Percentiles rank a stretch among this genome's conserved stretches.
These are phyloP conservation scores for Paecilomyces sp. DNA, from an alignment of 2,329 filamentous ascomycete genomes.

Conservation along the genomic window DNA sequence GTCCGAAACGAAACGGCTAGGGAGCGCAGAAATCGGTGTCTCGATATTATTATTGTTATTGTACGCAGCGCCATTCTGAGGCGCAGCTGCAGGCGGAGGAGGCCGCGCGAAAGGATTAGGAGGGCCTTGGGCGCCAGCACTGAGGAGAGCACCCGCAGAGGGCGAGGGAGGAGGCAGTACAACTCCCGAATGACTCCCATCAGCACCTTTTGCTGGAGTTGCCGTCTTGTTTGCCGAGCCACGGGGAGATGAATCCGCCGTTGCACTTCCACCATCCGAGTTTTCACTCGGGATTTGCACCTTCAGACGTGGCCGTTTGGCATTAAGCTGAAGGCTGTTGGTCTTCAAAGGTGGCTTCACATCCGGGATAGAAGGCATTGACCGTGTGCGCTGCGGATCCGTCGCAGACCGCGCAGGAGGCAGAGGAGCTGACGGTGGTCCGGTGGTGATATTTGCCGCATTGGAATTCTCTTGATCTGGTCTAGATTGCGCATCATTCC, in stretches of 20 bases:
- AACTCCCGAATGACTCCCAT: conserved; percentile 59
- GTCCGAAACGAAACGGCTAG: conserved; percentile 81
- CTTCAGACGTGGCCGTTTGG: conserved; percentile 73
- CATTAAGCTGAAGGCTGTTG: conserved; percentile 63
- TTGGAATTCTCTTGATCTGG: conserved; percentile 38
- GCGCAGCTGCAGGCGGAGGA: conserved; percentile 53
- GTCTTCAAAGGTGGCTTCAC: conserved; percentile 68
- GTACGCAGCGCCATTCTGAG: conserved; percentile 37
- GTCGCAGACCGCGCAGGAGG: conserved; percentile 44
- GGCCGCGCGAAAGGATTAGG: conserved; percentile 94
- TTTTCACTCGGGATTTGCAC: conserved; percentile 92
- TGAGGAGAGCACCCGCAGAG: conserved; percentile 75
- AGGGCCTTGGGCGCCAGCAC: conserved; percentile 83
- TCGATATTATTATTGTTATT: conserved; percentile 41
- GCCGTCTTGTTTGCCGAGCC: conserved; percentile 54
- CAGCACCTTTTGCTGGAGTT: conserved; percentile 49
- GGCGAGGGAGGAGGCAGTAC: conserved; percentile 91
- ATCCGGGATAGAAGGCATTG: conserved; percentile 59
- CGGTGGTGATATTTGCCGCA: conserved; percentile 54
- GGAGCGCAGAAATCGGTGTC: conserved; percentile 88
- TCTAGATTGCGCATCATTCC: conserved; percentile 34
- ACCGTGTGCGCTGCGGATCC: conserved; percentile 41
- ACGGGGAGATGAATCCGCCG: conserved; percentile 61
- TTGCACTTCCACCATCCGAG: conserved; percentile 67
- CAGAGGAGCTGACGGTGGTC: conserved; percentile 51